Evolutionary conservation across 169 alveolate species (phyloP).

Genomic region (Neospora caninum): DNA sequence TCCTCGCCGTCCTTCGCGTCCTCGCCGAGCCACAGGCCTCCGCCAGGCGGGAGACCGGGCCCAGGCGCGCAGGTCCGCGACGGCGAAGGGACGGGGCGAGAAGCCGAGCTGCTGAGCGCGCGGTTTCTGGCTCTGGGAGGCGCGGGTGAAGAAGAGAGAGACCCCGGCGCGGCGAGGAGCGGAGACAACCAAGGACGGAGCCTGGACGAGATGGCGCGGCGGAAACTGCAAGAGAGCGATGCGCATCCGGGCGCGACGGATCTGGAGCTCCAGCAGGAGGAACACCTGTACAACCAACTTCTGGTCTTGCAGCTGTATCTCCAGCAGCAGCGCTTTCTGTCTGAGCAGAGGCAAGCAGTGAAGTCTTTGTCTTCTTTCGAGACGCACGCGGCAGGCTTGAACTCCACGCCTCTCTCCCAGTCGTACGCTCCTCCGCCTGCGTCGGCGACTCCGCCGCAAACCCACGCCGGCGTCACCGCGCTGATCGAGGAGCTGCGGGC

Average conservation of each 20-base stretch:
- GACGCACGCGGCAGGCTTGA: background rate
- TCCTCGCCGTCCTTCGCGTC: background rate
- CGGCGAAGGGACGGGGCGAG: background rate
- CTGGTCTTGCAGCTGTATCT: background rate
- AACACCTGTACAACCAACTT: background rate
- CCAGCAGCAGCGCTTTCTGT: slow-evolving; percentile 5
- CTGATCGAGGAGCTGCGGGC: background rate
- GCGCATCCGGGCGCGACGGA: background rate
- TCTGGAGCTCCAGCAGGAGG: slow-evolving; percentile 16
- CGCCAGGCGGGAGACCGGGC: background rate
- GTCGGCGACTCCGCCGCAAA: background rate
- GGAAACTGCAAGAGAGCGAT: background rate
- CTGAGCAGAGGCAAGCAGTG: background rate
- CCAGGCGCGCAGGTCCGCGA: background rate
- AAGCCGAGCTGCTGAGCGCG: background rate
- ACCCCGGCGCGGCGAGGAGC: background rate
- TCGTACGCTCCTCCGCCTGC: background rate
- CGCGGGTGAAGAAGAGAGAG: background rate
- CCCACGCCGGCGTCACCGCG: background rate
- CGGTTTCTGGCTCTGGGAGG: background rate
- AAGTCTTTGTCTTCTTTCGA: background rate
- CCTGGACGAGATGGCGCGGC: background rate
- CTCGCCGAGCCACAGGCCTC: background rate
- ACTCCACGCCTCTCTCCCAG: background rate
- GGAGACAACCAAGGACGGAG: background rate